Evolutionary conservation across 768 basidiomycete species (phyloP), one percentile per base, ranked within the genome.

Genomic region (Cystofilobasidium ferigula): DNA sequence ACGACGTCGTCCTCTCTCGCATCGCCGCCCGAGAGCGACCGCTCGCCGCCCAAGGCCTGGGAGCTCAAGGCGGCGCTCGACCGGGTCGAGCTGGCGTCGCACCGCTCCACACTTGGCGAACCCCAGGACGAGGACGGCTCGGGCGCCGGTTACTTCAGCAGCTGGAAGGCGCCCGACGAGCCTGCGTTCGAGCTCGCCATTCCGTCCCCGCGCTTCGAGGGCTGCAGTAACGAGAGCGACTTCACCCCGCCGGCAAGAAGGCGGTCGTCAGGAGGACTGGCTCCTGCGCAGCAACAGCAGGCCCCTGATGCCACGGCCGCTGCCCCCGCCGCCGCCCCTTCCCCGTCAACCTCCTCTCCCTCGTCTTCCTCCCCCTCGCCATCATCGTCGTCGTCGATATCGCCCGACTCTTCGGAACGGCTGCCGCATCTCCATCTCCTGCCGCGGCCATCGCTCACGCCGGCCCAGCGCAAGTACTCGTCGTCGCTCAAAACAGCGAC

Each of bases 341-440:
- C n/a, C n/a, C n/a, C n/a, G n/a, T 10, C 40, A 20, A 20, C 40
- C 40, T 10, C 40, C 10, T 42, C 40, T 42, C 40, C 40, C 40
- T 42, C 40, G 40, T n/a, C n/a, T n/a, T n/a, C n/a, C n/a, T 42
- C 40, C 40, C 40, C 40, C 40, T 10, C 10, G 20, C 10, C 40
- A 20, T 28, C 51, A 14, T n/a, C 30, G 51, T 18, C 47, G 47
- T 2, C 10, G 3, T 26, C 12, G 18, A 32, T 28, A 14, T 16
- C 26, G 2, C 7, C 14, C 28, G 30, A 26, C 51, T 26, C 10
- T 1, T 26, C 28, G 26, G 58, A 24, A 4, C 62, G 42, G 12
- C 48, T 62, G 1, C 62, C 62, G 6, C 62, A 42, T 10, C 62
- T 62, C 18, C 62, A 62, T 28, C 62, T 62, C 22, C 28, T 62